These are phyloP conservation scores for Xylaria sp. DNA, from an alignment of 2,329 filamentous ascomycete genomes.

Conservation along the genomic window DNA sequence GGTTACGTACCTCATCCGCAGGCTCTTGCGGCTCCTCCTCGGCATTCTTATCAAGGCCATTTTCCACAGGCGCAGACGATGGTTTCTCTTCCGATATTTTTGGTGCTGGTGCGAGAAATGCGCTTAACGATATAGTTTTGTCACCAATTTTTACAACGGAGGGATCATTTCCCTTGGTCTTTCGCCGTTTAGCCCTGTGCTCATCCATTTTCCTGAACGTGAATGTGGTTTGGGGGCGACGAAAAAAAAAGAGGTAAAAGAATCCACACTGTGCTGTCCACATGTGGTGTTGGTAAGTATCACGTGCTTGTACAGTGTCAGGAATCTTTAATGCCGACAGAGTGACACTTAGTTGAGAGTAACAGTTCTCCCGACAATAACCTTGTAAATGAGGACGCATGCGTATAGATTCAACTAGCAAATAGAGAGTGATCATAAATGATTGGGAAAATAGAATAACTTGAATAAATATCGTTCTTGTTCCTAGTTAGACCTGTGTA, in stretches of 20 bases:
- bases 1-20: constrained; percentile 19
- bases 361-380: not conserved
- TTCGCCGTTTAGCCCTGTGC: constrained; percentile 54
- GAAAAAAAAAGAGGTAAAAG: constrained; percentile 13
- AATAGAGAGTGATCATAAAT: no score
- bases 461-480: no score
- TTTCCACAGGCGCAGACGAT: constrained; percentile 21
- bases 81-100: constrained; percentile 45
- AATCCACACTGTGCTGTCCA: constrained; percentile 33
- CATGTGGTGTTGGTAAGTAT: constrained; percentile 7
- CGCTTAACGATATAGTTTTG: constrained; percentile 61
- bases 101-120: constrained; percentile 54
- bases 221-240: constrained; percentile 7
- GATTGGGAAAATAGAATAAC: no score
- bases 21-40: constrained; percentile 33
- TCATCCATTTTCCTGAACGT: constrained; percentile 43
- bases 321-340: not conserved
- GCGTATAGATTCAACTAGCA: no score
- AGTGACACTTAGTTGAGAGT: not conserved
- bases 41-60: constrained; percentile 15
- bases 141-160: constrained; percentile 59
- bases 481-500: no score
- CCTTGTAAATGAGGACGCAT: not conserved
- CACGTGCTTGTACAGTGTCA: constrained; percentile 31
- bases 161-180: constrained; percentile 47